Evolutionary conservation across 306 rosid genomes (phyloP).

Genomic region (Calophaca sinica): DNA sequence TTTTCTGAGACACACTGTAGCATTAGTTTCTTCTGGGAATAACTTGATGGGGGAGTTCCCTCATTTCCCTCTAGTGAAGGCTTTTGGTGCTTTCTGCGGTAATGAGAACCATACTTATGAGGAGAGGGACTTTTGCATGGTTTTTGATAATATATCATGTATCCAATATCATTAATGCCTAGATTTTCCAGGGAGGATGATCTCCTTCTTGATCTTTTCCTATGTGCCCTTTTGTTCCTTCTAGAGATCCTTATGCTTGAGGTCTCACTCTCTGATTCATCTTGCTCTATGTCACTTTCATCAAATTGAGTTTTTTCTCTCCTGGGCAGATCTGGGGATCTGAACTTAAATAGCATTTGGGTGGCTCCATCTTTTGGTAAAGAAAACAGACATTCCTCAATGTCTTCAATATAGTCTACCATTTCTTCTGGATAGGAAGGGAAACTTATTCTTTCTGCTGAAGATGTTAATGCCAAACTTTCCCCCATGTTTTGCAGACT

Average conservation of each 20-base stretch:
- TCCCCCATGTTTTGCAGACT: slow-evolving; percentile 35
- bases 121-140: slow-evolving; percentile 43
- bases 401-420: slow-evolving; percentile 59
- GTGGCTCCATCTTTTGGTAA: slow-evolving; percentile 43
- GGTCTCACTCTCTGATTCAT: slow-evolving; percentile 49
- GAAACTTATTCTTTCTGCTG: slow-evolving; percentile 47
- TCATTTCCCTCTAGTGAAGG: slow-evolving; percentile 15
- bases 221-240: slow-evolving; percentile 45
- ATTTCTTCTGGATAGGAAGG: slow-evolving; percentile 46
- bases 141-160: slow-evolving; percentile 52
- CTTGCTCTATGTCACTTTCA: slow-evolving; percentile 19
- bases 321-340: slow-evolving; percentile 17
- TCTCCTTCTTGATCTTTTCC: slow-evolving; percentile 64
- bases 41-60: slow-evolving; percentile 6
- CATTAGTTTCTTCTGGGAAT: slow-evolving; percentile 21
- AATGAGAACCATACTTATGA: not conserved
- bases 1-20: slow-evolving; percentile 28
- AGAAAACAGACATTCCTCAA: slow-evolving; percentile 58
- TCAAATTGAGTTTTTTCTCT: slow-evolving; percentile 16
- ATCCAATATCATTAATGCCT: slow-evolving; percentile 56
- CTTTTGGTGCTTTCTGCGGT: slow-evolving; percentile 46
- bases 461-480: slow-evolving; percentile 39
- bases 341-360: slow-evolving; percentile 65
- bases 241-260: slow-evolving; percentile 48
- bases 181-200: slow-evolving; percentile 50